Conservation (phyloP, 2,329 filamentous ascomycete genomes). For the Trichocomaceae sp. region DNA sequence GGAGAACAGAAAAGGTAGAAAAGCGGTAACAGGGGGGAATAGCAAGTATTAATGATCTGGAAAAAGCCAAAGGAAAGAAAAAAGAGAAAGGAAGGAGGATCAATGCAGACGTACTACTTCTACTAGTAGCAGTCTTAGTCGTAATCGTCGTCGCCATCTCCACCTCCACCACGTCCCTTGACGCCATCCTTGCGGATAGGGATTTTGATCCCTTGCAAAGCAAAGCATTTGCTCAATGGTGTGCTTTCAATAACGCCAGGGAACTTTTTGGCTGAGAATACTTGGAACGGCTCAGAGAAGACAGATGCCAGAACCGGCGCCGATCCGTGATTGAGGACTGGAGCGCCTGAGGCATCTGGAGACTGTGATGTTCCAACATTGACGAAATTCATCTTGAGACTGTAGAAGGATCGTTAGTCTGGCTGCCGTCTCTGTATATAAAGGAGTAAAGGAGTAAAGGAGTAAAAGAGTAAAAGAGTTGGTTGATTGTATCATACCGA, state of each 20-base stretch:
- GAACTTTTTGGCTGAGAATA: constrained; percentile 97
- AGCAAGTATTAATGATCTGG: background rate
- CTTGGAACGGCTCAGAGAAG: constrained; percentile 85
- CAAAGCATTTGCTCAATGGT: constrained; percentile 82
- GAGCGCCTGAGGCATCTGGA: constrained; percentile 33
- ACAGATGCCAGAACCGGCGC: constrained; percentile 76
- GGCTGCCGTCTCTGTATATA: no score
- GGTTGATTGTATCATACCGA: no score
- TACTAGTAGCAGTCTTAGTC: constrained; percentile 8
- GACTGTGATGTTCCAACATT: constrained; percentile 60
- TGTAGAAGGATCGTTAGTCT: constrained; percentile 22
- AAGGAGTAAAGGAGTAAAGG: background rate
- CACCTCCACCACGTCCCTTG: constrained; percentile 28
- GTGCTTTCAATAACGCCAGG: constrained; percentile 96
- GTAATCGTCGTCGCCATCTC: constrained; percentile 11
- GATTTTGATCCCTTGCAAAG: constrained; percentile 90
- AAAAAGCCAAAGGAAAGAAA: background rate
- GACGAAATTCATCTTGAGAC: constrained; percentile 69
- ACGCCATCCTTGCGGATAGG: constrained; percentile 83
- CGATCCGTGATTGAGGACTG: constrained; percentile 61
- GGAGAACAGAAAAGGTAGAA: background rate
- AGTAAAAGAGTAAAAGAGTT: no score
- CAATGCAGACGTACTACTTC: background rate
- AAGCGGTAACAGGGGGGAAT: background rate
- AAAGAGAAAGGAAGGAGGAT: background rate